Evolutionary conservation across 768 basidiomycete genomes (phyloP).

Genomic region (Tylopilus sp.): DNA sequence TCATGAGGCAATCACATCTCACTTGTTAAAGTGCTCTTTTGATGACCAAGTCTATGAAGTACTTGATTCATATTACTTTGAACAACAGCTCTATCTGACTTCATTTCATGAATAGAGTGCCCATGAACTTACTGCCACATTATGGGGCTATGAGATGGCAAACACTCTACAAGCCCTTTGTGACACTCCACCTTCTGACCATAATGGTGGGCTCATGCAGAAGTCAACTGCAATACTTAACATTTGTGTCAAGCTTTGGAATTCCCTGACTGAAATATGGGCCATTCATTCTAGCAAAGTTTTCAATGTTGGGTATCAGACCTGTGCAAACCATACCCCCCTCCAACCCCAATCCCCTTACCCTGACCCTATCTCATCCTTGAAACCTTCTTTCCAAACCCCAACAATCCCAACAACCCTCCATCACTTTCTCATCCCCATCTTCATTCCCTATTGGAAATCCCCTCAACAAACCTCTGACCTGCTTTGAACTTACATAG

Average conservation of each 20-base stretch:
- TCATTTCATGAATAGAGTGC: slow-evolving; percentile 53
- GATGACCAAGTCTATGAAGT: slow-evolving; percentile 85
- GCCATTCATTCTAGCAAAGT: slow-evolving; percentile 64
- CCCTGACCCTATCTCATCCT: too few species aligned
- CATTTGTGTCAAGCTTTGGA: slow-evolving; percentile 58
- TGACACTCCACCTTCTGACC: slow-evolving; percentile 44
- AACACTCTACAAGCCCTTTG: slow-evolving; percentile 57
- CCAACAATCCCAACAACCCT: too few species aligned
- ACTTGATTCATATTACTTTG: slow-evolving; percentile 20
- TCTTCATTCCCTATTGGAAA: too few species aligned
- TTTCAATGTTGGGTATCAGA: slow-evolving; percentile 87
- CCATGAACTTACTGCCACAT: slow-evolving; percentile 72
- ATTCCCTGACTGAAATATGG: slow-evolving; percentile 71
- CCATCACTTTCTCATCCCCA: too few species aligned
- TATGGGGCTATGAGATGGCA: slow-evolving; percentile 84
- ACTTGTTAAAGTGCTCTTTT: slow-evolving; percentile 66
- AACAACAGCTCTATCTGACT: background rate
- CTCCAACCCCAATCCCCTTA: too few species aligned
- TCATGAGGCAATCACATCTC: slow-evolving; percentile 62
- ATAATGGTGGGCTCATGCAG: slow-evolving; percentile 26
- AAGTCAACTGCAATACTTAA: slow-evolving; percentile 13
- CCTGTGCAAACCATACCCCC: too few species aligned
- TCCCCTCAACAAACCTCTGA: too few species aligned
- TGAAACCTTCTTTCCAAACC: too few species aligned
- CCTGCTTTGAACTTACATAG: too few species aligned